Base-by-base conservation (phyloP, 1,139 yeast species). In the Geotrichum cucujoidarum region DNA sequence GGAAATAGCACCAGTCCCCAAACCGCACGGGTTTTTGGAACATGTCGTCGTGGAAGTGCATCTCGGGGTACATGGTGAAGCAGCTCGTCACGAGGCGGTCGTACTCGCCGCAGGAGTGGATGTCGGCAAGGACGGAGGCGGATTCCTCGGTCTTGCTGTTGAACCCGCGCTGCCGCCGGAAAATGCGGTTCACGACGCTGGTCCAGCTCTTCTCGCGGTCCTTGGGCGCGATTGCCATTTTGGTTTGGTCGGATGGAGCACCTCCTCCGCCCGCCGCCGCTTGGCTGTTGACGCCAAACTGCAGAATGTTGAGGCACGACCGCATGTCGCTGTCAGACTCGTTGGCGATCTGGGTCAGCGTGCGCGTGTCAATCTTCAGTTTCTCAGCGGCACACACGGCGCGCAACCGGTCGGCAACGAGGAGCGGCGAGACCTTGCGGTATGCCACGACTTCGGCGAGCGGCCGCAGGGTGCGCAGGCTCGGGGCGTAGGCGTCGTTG, bases 241-340 rank as follows among this genome's bases (percentile, higher is more conserved):
- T 49, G 36, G 20, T 40, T 25, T 20, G 30, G 35, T 31, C 31
- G 27, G 7, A 20, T 3, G 40, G 40, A 5, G 32, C 32, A 3
- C 32, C 24, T 31, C 40, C 25, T 11, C 35, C 35, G 2, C 35
- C 29, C 11, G 43, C 32, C 13, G 30, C 32, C 6, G 10, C 24
- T 16, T 18, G 34, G 50, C 14, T 64, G 17, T 37, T 55, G 14
- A 75, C 70, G 47, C 74, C 76, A 60, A 90, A 89, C 59, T 92
- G 98, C 36, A 92, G 66, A 58, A 83, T 77, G 61, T 92, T 92
- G 43, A 92, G 72, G 62, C 96, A 84, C 32, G 90, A 87, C 57
- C 98, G 71, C 29, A 92, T 73, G 66, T 92, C 98, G 38, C 89
- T 88, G 54, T 87, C 92, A 43, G 92, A 78, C 2, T 80, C 65